phyloP scores from a whole-genome alignment of 352 stramenopile genomes.

The Globisporangium middletonii region DNA sequence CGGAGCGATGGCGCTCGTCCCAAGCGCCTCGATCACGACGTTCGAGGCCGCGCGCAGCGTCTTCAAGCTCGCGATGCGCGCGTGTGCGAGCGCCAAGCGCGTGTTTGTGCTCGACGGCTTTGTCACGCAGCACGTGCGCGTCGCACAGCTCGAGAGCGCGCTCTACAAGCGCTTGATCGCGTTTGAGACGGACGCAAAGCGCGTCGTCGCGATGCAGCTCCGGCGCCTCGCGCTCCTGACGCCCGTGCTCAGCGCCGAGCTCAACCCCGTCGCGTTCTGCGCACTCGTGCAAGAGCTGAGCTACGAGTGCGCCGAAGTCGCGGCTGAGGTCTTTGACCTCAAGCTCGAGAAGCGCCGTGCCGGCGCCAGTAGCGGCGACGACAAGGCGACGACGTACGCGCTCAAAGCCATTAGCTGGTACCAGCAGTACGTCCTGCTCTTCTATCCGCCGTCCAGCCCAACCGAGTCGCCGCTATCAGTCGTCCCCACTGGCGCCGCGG shows the following conservation, averaged over 20 bases:
- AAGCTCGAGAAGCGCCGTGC: conserved; percentile 37
- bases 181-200: conserved; percentile 51
- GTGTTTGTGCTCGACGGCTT: conserved; percentile 61
- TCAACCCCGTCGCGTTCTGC: conserved; percentile 50
- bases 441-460: conserved; percentile 26
- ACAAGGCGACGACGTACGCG: conserved; percentile 42
- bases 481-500: conserved; percentile 23
- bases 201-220: conserved; percentile 62
- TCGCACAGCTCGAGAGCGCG: conserved; percentile 50
- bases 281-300: conserved; percentile 60
- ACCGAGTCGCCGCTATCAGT: conserved; percentile 13
- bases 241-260: conserved; percentile 30
- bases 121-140: conserved; percentile 54
- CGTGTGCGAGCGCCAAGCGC: conserved; percentile 31
- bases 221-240: conserved; percentile 40
- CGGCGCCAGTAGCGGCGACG: conserved; percentile 11
- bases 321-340: conserved; percentile 52
- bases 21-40: conserved; percentile 26
- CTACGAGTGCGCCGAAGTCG: conserved; percentile 59
- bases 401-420: conserved; percentile 67
- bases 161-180: conserved; percentile 47
- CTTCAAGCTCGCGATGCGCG: conserved; percentile 56
- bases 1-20: conserved; percentile 6
- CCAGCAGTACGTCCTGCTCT: conserved; percentile 63
- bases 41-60: conserved; percentile 51